Evolutionary conservation across 805 yeast species (phyloP).

Genomic region (Wickerhamomyces silvicola): DNA sequence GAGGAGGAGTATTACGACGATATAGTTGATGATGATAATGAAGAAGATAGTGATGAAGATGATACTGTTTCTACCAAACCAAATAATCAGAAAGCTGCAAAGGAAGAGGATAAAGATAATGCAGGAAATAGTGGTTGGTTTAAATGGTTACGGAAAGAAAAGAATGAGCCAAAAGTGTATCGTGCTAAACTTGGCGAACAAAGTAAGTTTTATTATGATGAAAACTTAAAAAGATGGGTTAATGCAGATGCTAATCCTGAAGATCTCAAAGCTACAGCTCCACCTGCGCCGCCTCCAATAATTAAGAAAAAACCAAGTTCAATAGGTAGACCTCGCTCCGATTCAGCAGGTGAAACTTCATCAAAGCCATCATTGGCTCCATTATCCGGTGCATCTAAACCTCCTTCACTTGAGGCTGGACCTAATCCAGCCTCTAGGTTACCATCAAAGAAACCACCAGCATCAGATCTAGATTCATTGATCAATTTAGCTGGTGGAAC

Average conservation of each 20-base stretch:
- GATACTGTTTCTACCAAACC: conserved; percentile 14
- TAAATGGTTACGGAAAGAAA: conserved; percentile 54
- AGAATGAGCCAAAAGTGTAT: conserved; percentile 68
- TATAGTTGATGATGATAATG: conserved; percentile 37
- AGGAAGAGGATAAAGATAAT: conserved; percentile 16
- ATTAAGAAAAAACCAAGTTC: conserved; percentile 29
- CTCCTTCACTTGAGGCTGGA: conserved; percentile 11
- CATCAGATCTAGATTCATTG: conserved; percentile 39
- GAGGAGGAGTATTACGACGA: conserved; percentile 44
- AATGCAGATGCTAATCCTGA: conserved; percentile 61
- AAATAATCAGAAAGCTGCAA: conserved; percentile 14
- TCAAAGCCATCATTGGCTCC: conserved; percentile 2
- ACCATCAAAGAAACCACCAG: conserved; percentile 16
- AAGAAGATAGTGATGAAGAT: conserved; percentile 27
- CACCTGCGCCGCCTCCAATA: conserved; percentile 61
- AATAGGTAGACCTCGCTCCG: conserved; percentile 33
- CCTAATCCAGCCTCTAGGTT: conserved; percentile 11
- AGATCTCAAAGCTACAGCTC: conserved; percentile 55
- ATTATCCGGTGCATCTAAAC: conserved; percentile 3
- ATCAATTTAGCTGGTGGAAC: conserved; percentile 30
- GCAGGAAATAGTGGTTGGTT: conserved; percentile 35
- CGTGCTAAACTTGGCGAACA: conserved; percentile 84
- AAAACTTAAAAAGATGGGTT: conserved; percentile 81
- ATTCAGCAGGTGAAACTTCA: conserved; percentile 19
- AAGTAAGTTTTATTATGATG: conserved; percentile 71